phyloP scores from a whole-genome alignment of 176 grass and related monocot genomes.

The Raddia guianensis region DNA sequence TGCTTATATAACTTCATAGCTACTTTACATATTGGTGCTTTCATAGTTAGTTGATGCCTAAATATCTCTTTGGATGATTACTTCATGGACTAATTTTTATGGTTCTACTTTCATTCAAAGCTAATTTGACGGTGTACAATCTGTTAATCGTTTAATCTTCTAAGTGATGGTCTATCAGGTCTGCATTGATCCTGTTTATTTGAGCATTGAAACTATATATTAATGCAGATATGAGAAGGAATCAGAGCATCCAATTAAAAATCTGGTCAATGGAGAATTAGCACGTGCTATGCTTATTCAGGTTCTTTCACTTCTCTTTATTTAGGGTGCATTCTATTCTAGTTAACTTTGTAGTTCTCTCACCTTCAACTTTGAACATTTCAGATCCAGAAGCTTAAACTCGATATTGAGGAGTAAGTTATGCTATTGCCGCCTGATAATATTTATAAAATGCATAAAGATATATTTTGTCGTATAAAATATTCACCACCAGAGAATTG shows the following conservation, averaged over 20 bases:
- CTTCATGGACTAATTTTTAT: slow-evolving; percentile 12
- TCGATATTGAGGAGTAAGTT: slow-evolving; percentile 97
- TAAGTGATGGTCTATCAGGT: slow-evolving; percentile 13
- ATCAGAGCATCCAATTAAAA: slow-evolving; percentile 71
- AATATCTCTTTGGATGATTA: slow-evolving; percentile 19
- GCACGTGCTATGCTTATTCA: slow-evolving; percentile 96
- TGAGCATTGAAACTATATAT: slow-evolving; percentile 36
- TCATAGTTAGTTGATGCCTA: not conserved
- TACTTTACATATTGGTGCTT: slow-evolving; percentile 23
- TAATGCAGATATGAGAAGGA: slow-evolving; percentile 89
- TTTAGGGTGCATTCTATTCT: slow-evolving; percentile 6
- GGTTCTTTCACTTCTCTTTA: slow-evolving; percentile 52
- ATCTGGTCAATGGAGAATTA: slow-evolving; percentile 79
- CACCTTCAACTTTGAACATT: slow-evolving; percentile 39
- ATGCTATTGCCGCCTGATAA: slow-evolving; percentile 5
- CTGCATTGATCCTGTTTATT: slow-evolving; percentile 26
- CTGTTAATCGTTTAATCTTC: slow-evolving; percentile 22
- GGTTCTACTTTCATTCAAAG: slow-evolving; percentile 24
- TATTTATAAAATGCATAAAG: slow-evolving; percentile 29
- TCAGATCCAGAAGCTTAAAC: slow-evolving; percentile 96
- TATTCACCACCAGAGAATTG: slow-evolving; percentile 23
- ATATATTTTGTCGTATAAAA: slow-evolving; percentile 14
- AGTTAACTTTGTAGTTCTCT: slow-evolving; percentile 38
- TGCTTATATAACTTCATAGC: not conserved
- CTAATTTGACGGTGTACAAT: slow-evolving; percentile 25